Percentiles rank a stretch among this genome's conserved stretches.
phyloP scores from a whole-genome alignment of 2,329 filamentous ascomycete species.

The Biscogniauxia mediterranea region DNA sequence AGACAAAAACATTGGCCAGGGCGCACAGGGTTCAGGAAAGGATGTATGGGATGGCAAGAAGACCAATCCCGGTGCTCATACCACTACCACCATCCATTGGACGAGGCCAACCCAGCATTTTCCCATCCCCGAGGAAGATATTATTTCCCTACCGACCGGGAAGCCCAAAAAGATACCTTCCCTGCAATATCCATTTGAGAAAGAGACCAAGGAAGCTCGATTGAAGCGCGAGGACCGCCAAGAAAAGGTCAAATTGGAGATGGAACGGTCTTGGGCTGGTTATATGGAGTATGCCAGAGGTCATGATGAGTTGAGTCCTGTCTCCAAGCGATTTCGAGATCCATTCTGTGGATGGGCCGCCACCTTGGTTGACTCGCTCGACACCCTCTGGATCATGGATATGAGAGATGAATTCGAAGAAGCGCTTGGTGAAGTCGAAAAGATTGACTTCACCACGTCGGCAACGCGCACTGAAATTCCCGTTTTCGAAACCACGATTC shows the following conservation, averaged over 20 bases:
- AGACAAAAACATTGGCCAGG: constrained; percentile 27
- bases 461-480: constrained; percentile 65
- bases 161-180: constrained; percentile 67
- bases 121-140: constrained; percentile 66
- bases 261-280: constrained; percentile 76
- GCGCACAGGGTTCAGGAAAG: constrained; percentile 24
- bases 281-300: constrained; percentile 80
- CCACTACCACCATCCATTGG: constrained; percentile 61
- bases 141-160: constrained; percentile 75
- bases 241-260: constrained; percentile 67
- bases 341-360: constrained; percentile 81
- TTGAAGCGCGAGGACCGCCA: constrained; percentile 63
- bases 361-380: constrained; percentile 65
- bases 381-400: constrained; percentile 73
- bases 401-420: constrained; percentile 64
- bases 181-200: constrained; percentile 72
- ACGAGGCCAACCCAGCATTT: constrained; percentile 71
- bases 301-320: constrained; percentile 81
- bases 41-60: constrained; percentile 18
- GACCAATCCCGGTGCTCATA: constrained; percentile 19
- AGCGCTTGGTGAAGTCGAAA: constrained; percentile 52
- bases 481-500: constrained; percentile 90
- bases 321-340: constrained; percentile 66
- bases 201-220: constrained; percentile 60
- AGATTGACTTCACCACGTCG: constrained; percentile 80